These are phyloP conservation scores for Sphagnum magellanicum DNA, from an alignment of 228 moss, liverwort and hornwort genomes.

Conservation along the genomic window DNA sequence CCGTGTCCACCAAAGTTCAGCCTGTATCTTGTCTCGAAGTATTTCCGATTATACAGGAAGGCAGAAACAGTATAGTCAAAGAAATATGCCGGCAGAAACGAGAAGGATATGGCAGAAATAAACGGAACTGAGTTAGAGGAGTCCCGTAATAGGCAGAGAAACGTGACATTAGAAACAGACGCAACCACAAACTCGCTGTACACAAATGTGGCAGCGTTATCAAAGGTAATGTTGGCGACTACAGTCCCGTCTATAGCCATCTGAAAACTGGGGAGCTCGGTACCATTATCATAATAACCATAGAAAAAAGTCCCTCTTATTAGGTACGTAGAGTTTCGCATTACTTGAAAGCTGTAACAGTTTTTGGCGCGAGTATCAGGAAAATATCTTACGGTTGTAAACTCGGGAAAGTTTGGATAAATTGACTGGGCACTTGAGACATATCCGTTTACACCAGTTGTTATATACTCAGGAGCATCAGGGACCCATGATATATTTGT, in stretches of 20 bases:
- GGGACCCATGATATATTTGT: slow-evolving; percentile 19
- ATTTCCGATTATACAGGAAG: too few relatives aligned
- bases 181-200: slow-evolving; percentile 22
- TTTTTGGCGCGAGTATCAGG: slow-evolving; percentile 18
- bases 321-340: slow-evolving; percentile 6
- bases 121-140: slow-evolving; percentile 22
- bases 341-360: slow-evolving; percentile 35
- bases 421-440: neutral
- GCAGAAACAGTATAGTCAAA: too few relatives aligned
- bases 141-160: slow-evolving; percentile 25
- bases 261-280: slow-evolving; percentile 13
- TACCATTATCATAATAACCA: slow-evolving; percentile 24
- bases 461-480: slow-evolving; percentile 10
- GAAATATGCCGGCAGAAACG: too few relatives aligned
- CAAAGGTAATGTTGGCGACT: slow-evolving; percentile 3
- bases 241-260: slow-evolving; percentile 22
- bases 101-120: slow-evolving; percentile 32
- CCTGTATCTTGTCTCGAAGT: too few relatives aligned
- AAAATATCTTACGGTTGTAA: slow-evolving; percentile 37
- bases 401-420: slow-evolving; percentile 7
- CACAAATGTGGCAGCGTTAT: neutral
- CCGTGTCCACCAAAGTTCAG: too few relatives aligned
- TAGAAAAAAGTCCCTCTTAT: slow-evolving; percentile 30
- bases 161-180: slow-evolving; percentile 11
- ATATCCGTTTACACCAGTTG: slow-evolving; percentile 17